These are phyloP conservation scores for Cladosporium sp. DNA, from an alignment of 2,329 filamentous ascomycete species.

Conservation along the genomic window DNA sequence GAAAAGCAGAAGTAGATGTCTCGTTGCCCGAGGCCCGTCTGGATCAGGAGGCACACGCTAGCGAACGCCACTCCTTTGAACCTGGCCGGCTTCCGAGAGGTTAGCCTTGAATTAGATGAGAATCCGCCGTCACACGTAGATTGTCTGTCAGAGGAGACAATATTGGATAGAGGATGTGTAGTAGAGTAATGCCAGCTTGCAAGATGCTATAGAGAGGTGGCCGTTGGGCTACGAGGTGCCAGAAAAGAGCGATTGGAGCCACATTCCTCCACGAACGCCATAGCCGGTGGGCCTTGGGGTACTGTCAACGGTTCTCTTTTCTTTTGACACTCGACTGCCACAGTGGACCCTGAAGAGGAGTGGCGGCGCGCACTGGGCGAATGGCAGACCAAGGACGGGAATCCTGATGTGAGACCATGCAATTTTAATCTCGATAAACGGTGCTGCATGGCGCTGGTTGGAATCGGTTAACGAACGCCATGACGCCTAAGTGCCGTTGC, in stretches of 20 bases:
- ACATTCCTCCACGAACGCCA: not conserved
- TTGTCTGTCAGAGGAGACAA: not conserved
- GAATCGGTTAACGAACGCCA: constrained; percentile 17
- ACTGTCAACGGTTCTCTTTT: not conserved
- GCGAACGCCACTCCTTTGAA: not conserved
- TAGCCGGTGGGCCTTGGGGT: not conserved
- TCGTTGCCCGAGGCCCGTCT: constrained; percentile 8
- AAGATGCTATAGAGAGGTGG: not conserved
- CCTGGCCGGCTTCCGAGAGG: constrained; percentile 4
- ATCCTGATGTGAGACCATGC: constrained; percentile 16
- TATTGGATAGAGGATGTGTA: not conserved
- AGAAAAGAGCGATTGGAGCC: not conserved
- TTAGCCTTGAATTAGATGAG: constrained; percentile 7
- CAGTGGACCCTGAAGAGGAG: constrained; percentile 13
- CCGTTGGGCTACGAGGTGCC: not conserved
- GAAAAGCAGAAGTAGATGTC: constrained; percentile 12
- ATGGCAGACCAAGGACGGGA: not conserved
- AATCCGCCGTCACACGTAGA: not conserved
- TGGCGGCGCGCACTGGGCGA: constrained; percentile 3
- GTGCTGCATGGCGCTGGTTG: constrained; percentile 7
- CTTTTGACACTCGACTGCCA: constrained; percentile 6
- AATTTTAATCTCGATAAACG: constrained; percentile 20
- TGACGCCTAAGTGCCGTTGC: constrained; percentile 2
- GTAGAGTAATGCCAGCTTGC: not conserved
- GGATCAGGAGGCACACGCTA: constrained; percentile 15